Evolutionary conservation across 768 basidiomycete species (phyloP), one percentile per base, ranked within the genome.

Genomic region (Phanerochaete sordida): DNA sequence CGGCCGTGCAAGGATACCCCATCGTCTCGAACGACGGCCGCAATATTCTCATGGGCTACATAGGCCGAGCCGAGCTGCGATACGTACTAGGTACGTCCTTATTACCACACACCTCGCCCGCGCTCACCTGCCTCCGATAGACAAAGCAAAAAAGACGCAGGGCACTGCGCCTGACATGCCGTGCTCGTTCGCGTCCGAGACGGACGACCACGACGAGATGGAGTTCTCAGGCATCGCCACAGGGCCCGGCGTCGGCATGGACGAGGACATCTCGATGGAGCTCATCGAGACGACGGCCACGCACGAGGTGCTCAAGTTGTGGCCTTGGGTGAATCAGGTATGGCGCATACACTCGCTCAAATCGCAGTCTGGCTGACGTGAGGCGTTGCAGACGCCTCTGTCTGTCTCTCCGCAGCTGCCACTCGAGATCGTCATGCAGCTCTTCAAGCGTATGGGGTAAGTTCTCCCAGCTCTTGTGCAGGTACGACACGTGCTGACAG

Each of bases 381-480:
- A 35, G 52, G 16, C 52, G 53, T 50, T n/a, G 37, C 70, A 99
- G 97, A 96, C 94, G 0, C 95, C 96, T 0, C 82, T 99, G 68
- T 94, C 92, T 0, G 95, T 97, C 12, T 89, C 94, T 6, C 89
- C 94, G 1, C 91, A 92, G 63, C 81, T 97, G 43, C 94, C 95
- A 0, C 78, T 99, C 45, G 97, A 99, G 72, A 94, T 98, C 57
- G 93, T 95, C 8, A 93, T 97, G 90, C 94, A 99, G 69, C 76
- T 99, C 27, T 99, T 98, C 80, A 93, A 96, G 70, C 84, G 93
- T 48, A 92, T 99, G 90, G 97, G 97, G 97, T 97, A 68, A 66
- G 93, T 80, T 15, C 0, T 16, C 19, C 53, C 6, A n/a, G n/a
- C n/a, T n/a, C n/a, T n/a, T n/a, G n/a, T n/a, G n/a, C n/a, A n/a